Evolutionary conservation across 768 basidiomycete genomes (phyloP), one percentile per base, ranked within the genome.

Genomic region (Naganishia onofrii): DNA sequence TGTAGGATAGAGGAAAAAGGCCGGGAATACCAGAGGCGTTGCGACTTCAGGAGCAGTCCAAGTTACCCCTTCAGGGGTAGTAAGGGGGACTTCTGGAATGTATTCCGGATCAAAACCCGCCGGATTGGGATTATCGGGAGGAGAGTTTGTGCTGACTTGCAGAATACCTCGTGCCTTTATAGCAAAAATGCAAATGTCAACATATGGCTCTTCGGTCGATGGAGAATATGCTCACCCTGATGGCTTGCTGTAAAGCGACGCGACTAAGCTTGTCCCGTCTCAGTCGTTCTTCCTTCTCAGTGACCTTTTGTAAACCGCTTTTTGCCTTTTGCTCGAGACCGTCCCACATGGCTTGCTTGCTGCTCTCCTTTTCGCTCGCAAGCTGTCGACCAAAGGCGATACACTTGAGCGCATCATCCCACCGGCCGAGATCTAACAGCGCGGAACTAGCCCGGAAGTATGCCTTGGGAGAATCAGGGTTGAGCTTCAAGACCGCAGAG

Each of bases 1-100:
- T 78, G 92, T 89, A 7, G 96, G 96, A 81, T 97, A 96, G 71
- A 97, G 85, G 81, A 98, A 90, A 84, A 96, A 91, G 51, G 90
- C 88, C 1, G 96, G 95, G 77, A 96, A 82, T 51, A 84, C 79
- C 71, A 95, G 81, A 15, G 95, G 84, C 0, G 87, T 88, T 4
- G 74, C 55, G 0, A 71, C 80, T 78, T 73, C 84, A 73, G 68
- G 87, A 82, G 68, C 86, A 77, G 80, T 88, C 89, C 75, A 81
- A 31, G 71, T 89, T 21, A n/a, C 23, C 38, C 67, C 26, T 29
- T 63, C 60, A 21, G 68, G 26, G 8, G 69, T 46, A 13, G 53
- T 68, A 3, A 76, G 72, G 7, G 76, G 75, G 31, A 67, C 66
- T 19, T 64, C 23, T 28, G 77, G 71, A 8, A 73, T 38, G 34